A percentile compares a stretch with the other conserved stretches of the same genome.
Evolutionary conservation across 2,329 filamentous ascomycete genomes (phyloP).

Genomic region (Diaporthe humulicola): DNA sequence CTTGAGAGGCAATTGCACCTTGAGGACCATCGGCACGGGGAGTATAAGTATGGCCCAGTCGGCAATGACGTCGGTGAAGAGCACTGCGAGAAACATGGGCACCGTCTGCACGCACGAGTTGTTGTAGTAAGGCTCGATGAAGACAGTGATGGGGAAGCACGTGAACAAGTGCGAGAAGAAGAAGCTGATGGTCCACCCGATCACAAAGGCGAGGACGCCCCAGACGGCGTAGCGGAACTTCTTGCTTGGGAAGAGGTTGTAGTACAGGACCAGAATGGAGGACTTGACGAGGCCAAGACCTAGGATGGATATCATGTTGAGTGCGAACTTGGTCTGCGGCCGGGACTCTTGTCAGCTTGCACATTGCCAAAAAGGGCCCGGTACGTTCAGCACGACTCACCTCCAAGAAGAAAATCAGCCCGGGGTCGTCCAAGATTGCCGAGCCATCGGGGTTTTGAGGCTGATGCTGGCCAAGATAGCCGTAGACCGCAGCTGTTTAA

Average conservation of each 20-base stretch:
- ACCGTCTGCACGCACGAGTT: conserved; percentile 8
- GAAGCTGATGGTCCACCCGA: conserved; percentile 22
- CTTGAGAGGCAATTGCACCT: neutral
- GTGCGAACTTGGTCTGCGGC: neutral
- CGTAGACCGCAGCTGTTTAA: neutral
- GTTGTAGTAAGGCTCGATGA: conserved; percentile 2
- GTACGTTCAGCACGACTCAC: neutral
- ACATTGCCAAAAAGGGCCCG: neutral
- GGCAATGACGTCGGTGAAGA: conserved; percentile 11
- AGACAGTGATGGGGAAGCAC: conserved; percentile 14
- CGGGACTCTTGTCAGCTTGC: neutral
- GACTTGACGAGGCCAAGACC: conserved; percentile 14
- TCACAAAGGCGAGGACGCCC: neutral
- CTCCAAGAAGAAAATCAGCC: conserved; percentile 5
- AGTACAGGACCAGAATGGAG: conserved; percentile 17
- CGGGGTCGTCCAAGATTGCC: conserved; percentile 10
- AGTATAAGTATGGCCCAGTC: neutral
- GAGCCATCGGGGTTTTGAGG: conserved; percentile 13
- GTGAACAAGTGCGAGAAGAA: conserved; percentile 19
- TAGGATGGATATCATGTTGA: conserved; percentile 22
- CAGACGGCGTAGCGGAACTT: neutral
- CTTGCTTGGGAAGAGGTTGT: conserved; percentile 1
- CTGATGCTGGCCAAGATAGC: conserved; percentile 17
- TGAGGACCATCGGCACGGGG: conserved; percentile 6
- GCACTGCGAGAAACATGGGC: neutral